Conservation (phyloP, 2,329 filamentous ascomycete species). For the Pseudogymnoascus sp. region DNA sequence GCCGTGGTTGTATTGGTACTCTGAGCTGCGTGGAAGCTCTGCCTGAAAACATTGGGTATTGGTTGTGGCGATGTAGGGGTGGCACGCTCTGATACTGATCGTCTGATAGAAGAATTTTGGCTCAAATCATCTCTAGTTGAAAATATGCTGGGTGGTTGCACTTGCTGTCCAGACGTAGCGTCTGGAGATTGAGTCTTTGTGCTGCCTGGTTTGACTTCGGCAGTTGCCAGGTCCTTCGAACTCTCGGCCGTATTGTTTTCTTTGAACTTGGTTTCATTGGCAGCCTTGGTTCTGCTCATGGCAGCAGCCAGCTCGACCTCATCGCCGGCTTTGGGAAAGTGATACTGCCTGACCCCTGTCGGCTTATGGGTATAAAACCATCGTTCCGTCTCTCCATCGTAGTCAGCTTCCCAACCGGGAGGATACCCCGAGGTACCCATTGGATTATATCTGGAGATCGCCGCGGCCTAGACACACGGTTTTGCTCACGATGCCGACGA, state of each 20-base stretch:
- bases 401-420: conserved; percentile 14
- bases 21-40: not conserved
- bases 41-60: not conserved
- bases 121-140: not conserved
- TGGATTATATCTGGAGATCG: not conserved
- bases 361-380: conserved; percentile 14
- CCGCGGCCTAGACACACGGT: not conserved
- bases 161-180: not conserved
- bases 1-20: not conserved
- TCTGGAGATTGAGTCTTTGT: not conserved
- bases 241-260: not conserved
- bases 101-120: not conserved
- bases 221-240: not conserved
- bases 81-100: not conserved
- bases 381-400: conserved; percentile 11
- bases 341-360: conserved; percentile 12
- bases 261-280: not conserved
- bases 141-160: not conserved
- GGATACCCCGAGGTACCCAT: conserved; percentile 8
- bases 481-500: not conserved
- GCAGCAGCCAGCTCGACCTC: conserved; percentile 8
- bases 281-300: not conserved
- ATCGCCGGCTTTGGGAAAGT: conserved; percentile 14
- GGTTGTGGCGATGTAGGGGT: not conserved
- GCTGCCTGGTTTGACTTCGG: not conserved